Evolutionary conservation across 352 stramenopile genomes (phyloP).

Genomic region (Lagenidium sp.): DNA sequence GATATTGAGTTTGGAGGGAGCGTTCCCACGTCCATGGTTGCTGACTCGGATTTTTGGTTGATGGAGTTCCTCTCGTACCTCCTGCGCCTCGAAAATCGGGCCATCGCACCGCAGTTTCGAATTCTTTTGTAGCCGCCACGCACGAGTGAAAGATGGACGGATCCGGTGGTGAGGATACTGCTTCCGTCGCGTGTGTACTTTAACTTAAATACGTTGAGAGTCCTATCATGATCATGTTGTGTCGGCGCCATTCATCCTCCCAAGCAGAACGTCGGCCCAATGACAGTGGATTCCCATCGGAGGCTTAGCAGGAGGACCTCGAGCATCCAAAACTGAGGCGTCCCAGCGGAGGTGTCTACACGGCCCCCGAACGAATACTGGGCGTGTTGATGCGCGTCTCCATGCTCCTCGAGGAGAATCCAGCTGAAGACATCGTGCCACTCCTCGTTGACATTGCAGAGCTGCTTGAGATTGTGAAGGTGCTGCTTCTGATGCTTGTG

Average conservation of each 20-base stretch:
- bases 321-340: slow-evolving; percentile 49
- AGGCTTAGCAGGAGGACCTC: slow-evolving; percentile 52
- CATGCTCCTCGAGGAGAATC: slow-evolving; percentile 33
- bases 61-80: slow-evolving; percentile 26
- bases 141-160: no score
- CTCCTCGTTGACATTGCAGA: slow-evolving; percentile 5
- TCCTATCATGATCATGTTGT: no score
- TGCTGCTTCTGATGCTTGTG: slow-evolving; percentile 8
- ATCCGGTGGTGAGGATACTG: no score
- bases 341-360: slow-evolving; percentile 25
- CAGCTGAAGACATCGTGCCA: slow-evolving; percentile 63
- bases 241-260: slow-evolving; percentile 2
- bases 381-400: slow-evolving; percentile 16
- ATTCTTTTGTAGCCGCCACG: no score
- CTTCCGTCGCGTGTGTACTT: no score
- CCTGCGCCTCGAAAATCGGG: slow-evolving; percentile 18
- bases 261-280: slow-evolving; percentile 28
- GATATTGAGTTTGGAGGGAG: slow-evolving; percentile 17
- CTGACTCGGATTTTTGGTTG: slow-evolving; percentile 22
- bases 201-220: no score
- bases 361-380: slow-evolving; percentile 44
- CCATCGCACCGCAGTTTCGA: slow-evolving; percentile 19
- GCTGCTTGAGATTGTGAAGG: slow-evolving; percentile 3
- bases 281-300: slow-evolving; percentile 42
- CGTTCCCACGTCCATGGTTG: slow-evolving; percentile 11